Percentiles rank a stretch among this genome's conserved stretches.
phyloP scores from a whole-genome alignment of 768 basidiomycete genomes.

The Phaffia australis region DNA sequence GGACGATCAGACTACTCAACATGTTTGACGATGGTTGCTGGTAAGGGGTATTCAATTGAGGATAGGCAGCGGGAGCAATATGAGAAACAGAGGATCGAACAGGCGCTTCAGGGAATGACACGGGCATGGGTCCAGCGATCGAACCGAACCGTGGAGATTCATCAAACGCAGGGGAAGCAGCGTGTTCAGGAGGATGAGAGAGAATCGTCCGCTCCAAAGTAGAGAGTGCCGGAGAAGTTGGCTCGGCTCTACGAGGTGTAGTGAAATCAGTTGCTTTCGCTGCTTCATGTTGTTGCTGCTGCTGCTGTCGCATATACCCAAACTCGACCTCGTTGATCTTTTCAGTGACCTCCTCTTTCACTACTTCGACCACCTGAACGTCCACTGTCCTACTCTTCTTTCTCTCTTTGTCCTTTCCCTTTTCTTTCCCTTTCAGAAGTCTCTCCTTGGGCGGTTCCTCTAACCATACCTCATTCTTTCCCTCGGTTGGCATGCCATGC shows the following conservation, averaged over 20 bases:
- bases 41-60: neutral
- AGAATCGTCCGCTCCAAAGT: neutral
- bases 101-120: no score
- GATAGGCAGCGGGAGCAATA: no score
- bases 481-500: no score
- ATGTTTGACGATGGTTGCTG: neutral
- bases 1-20: neutral
- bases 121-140: neutral
- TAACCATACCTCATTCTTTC: neutral
- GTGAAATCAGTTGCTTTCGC: neutral
- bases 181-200: neutral
- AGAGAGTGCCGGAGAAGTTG: conserved; percentile 3
- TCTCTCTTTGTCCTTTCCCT: neutral
- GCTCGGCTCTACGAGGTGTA: conserved; percentile 1
- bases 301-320: neutral
- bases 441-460: neutral
- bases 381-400: neutral
- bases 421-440: neutral
- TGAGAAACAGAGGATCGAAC: neutral
- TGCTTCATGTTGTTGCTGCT: neutral
- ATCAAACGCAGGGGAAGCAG: neutral
- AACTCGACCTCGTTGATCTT: neutral
- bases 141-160: neutral
- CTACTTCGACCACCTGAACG: neutral
- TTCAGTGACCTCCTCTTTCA: neutral